Base-by-base conservation (phyloP, 73 alveolate species). In the Halteria grandinella region DNA sequence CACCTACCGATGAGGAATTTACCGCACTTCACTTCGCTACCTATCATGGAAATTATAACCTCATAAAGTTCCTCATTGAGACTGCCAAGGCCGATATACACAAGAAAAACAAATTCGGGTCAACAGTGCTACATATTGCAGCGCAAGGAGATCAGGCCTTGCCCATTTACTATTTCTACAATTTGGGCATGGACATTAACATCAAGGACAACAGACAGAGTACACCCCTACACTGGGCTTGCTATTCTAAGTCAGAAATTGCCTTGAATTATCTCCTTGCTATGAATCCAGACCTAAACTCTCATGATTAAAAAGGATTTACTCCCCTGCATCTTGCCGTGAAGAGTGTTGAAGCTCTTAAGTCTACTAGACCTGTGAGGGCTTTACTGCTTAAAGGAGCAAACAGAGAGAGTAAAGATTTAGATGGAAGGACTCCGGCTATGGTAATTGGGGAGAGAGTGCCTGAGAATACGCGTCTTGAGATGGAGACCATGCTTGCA, bases 171-270 rank as follows among this genome's bases (percentile, higher is more conserved):
- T 90, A 44, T 83, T 85, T 90, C 72, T 59, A 85, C 57, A 78
- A 85, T 63, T 5, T 14, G 23, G 73, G 87, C 31, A 57, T 70
- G 79, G 89, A 82, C 76, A 43, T 91, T 7, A 90, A 74, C 64
- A 73, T 71, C 37, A 33, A 37, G 33, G 99, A 94, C 73, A 41
- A 62, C 11, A 58, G 85, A 20, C 88, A 86, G 43, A 75, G 93
- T 57, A 91, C 93, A 58, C 91, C 99, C 11, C 51, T 94, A 1
- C 99, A 94, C 80, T 94, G 99, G 97, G 96, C 99, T 12, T 53
- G 95, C 60, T 94, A 86, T 85, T 79, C 82, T 32, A 83, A 90
- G 39, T 71, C 91, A 21, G 95, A 89, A 71, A 34, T 43, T 43
- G 60, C 97, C 34, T 41, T 93, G 45, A 59, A 52, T 25, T 83